Percentiles rank a stretch among this genome's conserved stretches.
Evolutionary conservation across 345 rosid species (phyloP).

Genomic region (Sapria himalayana): DNA sequence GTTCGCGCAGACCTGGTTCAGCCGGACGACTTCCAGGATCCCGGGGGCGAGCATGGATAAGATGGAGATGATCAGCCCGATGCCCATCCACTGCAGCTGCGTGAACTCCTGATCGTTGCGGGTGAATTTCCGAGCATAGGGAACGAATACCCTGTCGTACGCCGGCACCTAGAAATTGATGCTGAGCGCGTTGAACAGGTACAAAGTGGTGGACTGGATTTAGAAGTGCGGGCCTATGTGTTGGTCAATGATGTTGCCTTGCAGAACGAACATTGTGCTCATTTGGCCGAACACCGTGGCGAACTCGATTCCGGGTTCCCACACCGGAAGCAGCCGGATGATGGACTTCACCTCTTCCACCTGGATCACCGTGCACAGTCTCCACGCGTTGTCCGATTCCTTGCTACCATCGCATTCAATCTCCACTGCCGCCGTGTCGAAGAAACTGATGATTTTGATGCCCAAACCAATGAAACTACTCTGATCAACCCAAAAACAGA

Average conservation of each 20-base stretch:
- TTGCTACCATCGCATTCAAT: constrained; percentile 25
- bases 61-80: constrained; percentile 61
- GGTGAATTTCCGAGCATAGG: constrained; percentile 35
- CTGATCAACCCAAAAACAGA: too few relatives aligned
- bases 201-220: constrained; percentile 91
- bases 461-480: too few relatives aligned
- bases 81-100: constrained; percentile 83
- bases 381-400: constrained; percentile 39
- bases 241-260: constrained; percentile 82
- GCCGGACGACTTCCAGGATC: constrained; percentile 41
- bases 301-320: constrained; percentile 81
- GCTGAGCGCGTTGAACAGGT: constrained; percentile 63
- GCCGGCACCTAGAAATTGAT: constrained; percentile 80
- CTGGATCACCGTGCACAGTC: constrained; percentile 74
- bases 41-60: constrained; percentile 61
- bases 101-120: constrained; percentile 77
- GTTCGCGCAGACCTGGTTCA: constrained; percentile 25
- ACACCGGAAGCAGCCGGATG: constrained; percentile 55
- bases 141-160: constrained; percentile 51
- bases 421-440: constrained; percentile 86
- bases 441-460: too few relatives aligned
- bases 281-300: constrained; percentile 73
- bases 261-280: constrained; percentile 82
- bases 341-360: constrained; percentile 79
- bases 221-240: constrained; percentile 53